phyloP scores from a whole-genome alignment of 176 grass and related monocot genomes.

The Tuctoria greenei region DNA sequence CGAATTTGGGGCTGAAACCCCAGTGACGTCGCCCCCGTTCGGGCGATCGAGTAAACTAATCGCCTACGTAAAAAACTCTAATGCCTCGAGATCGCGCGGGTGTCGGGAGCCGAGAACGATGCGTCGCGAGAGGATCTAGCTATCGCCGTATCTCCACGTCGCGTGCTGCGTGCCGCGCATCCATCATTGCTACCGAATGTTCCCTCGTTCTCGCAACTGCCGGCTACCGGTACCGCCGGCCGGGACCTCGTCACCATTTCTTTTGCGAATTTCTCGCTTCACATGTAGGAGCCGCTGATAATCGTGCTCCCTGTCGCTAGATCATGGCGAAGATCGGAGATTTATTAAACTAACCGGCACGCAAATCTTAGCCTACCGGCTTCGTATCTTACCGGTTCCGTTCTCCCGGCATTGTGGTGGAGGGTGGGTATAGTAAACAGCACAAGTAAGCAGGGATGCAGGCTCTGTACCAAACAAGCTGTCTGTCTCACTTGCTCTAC shows the following conservation, averaged over 20 bases:
- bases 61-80: background rate
- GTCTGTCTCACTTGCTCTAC: slow-evolving; percentile 15
- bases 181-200: slow-evolving; percentile 9
- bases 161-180: background rate
- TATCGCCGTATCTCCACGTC: background rate
- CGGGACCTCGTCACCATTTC: slow-evolving; percentile 6
- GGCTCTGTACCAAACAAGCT: slow-evolving; percentile 16
- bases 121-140: slow-evolving; percentile 18
- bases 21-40: slow-evolving; percentile 1
- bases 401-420: slow-evolving; percentile 11
- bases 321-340: background rate
- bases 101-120: background rate
- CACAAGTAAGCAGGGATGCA: slow-evolving; percentile 6
- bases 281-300: background rate
- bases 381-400: slow-evolving; percentile 11
- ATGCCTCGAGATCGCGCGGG: slow-evolving; percentile 18
- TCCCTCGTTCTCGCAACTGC: background rate
- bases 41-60: background rate
- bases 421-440: too few relatives aligned
- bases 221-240: background rate
- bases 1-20: background rate
- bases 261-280: slow-evolving; percentile 13
- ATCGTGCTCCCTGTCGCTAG: slow-evolving; percentile 23
- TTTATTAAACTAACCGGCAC: background rate
- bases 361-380: background rate